Percentiles rank a stretch among this genome's conserved stretches.
Conservation (phyloP, 441 rosid genomes). For the Croton laevigatus region DNA sequence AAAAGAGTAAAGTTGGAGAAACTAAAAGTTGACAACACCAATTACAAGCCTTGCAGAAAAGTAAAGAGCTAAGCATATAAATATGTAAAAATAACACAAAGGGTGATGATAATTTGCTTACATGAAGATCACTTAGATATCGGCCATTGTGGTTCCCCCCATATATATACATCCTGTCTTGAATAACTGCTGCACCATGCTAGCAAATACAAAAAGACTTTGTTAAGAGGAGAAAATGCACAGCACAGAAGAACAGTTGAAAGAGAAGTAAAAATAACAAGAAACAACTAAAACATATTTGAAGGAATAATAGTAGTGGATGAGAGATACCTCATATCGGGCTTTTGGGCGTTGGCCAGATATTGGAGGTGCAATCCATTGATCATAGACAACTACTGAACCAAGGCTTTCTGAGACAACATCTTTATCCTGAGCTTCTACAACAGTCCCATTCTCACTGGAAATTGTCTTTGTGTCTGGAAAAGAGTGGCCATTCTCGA, state of each 20-base stretch:
- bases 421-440: slow-evolving; percentile 87
- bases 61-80: not conserved
- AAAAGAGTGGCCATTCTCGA: slow-evolving; percentile 63
- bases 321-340: slow-evolving; percentile 75
- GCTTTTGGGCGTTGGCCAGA: slow-evolving; percentile 87
- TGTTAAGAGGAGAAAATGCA: slow-evolving; percentile 17
- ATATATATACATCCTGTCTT: slow-evolving; percentile 87
- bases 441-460: slow-evolving; percentile 57
- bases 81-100: not conserved
- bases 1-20: slow-evolving; percentile 4
- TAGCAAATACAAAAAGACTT: slow-evolving; percentile 33
- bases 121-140: slow-evolving; percentile 91
- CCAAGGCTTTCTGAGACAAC: slow-evolving; percentile 75
- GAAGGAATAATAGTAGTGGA: slow-evolving; percentile 12
- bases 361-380: slow-evolving; percentile 78
- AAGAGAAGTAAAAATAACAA: slow-evolving; percentile 20
- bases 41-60: not conserved
- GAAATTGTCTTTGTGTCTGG: slow-evolving; percentile 69
- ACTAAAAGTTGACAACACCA: not conserved
- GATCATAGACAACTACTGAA: slow-evolving; percentile 74
- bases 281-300: slow-evolving; percentile 11
- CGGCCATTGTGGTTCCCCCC: slow-evolving; percentile 99
- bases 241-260: slow-evolving; percentile 7
- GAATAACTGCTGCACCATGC: slow-evolving; percentile 94
- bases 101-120: slow-evolving; percentile 41